Percentiles rank a stretch among this genome's conserved stretches.
Evolutionary conservation across 2,329 filamentous ascomycete species (phyloP).

Genomic region (Cytospora schulzeri): DNA sequence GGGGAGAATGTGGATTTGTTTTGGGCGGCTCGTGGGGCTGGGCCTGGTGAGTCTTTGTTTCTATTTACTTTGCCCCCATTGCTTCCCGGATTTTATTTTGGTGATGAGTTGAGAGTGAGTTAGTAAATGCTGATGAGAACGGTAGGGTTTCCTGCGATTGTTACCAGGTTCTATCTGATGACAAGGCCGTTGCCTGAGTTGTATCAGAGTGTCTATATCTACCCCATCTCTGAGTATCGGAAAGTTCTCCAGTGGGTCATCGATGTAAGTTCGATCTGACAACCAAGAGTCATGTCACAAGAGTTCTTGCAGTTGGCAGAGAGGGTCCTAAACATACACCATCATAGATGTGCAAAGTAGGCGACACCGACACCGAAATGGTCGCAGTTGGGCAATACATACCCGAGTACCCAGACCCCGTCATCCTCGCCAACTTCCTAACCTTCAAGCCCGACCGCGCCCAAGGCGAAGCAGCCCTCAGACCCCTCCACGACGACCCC

Average conservation of each 20-base stretch:
- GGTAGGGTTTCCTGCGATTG: constrained; percentile 54
- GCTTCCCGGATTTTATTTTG: no score
- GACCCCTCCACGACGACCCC: constrained; percentile 37
- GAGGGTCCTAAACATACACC: not conserved
- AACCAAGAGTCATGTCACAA: no score
- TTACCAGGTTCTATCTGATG: constrained; percentile 53
- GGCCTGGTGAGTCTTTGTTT: constrained; percentile 38
- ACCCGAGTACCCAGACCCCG: constrained; percentile 34
- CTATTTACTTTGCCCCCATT: no score
- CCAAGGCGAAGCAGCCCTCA: constrained; percentile 41
- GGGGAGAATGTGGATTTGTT: constrained; percentile 48
- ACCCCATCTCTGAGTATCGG: constrained; percentile 47
- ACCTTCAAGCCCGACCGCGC: constrained; percentile 43
- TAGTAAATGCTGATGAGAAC: not conserved
- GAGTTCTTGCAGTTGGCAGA: no score
- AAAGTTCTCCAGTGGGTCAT: constrained; percentile 51
- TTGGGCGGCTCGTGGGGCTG: constrained; percentile 52
- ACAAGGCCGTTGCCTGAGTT: constrained; percentile 39
- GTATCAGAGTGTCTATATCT: constrained; percentile 47
- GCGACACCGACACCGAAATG: constrained; percentile 44
- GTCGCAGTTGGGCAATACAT: constrained; percentile 41
- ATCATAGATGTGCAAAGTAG: constrained; percentile 35
- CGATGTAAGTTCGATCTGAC: constrained; percentile 42
- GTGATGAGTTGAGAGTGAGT: not conserved
- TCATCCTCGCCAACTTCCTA: constrained; percentile 42